These are phyloP conservation scores for Phialemonium atrogriseum DNA, from an alignment of 2,329 filamentous ascomycete genomes.

Conservation along the genomic window DNA sequence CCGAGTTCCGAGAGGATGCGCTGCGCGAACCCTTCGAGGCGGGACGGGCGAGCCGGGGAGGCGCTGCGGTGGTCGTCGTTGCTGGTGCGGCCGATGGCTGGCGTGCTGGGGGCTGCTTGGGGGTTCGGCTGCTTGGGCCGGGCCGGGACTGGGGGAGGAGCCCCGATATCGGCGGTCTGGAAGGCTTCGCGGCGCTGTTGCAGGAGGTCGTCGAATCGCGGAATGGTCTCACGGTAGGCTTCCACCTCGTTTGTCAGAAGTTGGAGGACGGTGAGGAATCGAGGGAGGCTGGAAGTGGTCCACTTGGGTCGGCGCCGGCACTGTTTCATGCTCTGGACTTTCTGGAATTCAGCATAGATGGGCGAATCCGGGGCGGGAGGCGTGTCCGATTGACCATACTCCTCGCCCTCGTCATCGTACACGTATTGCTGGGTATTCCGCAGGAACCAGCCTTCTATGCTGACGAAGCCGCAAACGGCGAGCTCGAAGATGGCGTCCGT, in stretches of 20 bases:
- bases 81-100: constrained; percentile 30
- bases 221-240: constrained; percentile 54
- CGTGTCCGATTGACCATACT: constrained; percentile 16
- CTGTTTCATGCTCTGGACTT: constrained; percentile 36
- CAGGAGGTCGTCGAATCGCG: constrained; percentile 65
- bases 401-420: constrained; percentile 39
- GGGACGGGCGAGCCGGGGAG: constrained; percentile 46
- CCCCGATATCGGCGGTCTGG: constrained; percentile 46
- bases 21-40: constrained; percentile 54
- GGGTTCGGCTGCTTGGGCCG: constrained; percentile 3
- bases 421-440: constrained; percentile 59
- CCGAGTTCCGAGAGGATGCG: constrained; percentile 52
- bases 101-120: constrained; percentile 14
- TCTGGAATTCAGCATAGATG: constrained; percentile 31
- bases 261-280: constrained; percentile 50
- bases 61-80: constrained; percentile 36
- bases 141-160: constrained; percentile 20
- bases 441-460: constrained; percentile 83
- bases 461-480: constrained; percentile 75
- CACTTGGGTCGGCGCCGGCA: constrained; percentile 47
- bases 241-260: constrained; percentile 53
- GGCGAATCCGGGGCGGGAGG: constrained; percentile 30
- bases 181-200: constrained; percentile 58
- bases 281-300: constrained; percentile 39
- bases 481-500: constrained; percentile 79